These are phyloP conservation scores for Suillus decipiens DNA, from an alignment of 768 basidiomycete genomes.

Conservation along the genomic window DNA sequence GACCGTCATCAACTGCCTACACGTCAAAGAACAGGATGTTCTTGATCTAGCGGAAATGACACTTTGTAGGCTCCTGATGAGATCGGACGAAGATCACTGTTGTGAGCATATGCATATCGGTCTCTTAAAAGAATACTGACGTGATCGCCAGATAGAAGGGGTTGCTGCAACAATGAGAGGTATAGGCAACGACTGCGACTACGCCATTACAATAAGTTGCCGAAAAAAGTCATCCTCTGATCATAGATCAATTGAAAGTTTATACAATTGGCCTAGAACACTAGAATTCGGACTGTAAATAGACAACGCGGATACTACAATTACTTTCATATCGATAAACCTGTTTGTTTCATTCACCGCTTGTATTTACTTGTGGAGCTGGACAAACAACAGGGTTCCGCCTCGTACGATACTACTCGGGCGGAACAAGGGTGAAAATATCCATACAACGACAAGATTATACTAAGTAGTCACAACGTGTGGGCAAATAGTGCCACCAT, in stretches of 20 bases:
- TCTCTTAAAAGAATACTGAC: slow-evolving; percentile 5
- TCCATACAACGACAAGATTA: too few species aligned
- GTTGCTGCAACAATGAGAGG: slow-evolving; percentile 57
- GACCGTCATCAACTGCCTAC: slow-evolving; percentile 57
- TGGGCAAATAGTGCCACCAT: too few species aligned
- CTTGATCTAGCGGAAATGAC: slow-evolving; percentile 49
- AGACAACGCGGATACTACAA: not conserved
- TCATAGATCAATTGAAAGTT: not conserved
- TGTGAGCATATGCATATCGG: slow-evolving; percentile 41
- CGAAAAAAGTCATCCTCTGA: slow-evolving; percentile 24
- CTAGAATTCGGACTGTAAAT: slow-evolving; percentile 28
- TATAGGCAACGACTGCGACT: slow-evolving; percentile 54
- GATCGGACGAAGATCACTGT: slow-evolving; percentile 49
- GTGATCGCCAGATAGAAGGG: slow-evolving; percentile 38
- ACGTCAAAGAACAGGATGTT: slow-evolving; percentile 56
- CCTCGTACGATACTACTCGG: too few species aligned
- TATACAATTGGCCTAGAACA: slow-evolving; percentile 5
- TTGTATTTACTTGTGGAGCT: too few species aligned
- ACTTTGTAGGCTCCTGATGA: slow-evolving; percentile 47
- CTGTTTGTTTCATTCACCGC: too few species aligned
- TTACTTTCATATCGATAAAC: too few species aligned
- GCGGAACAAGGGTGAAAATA: too few species aligned
- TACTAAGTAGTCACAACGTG: too few species aligned
- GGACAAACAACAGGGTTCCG: too few species aligned
- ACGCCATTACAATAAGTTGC: slow-evolving; percentile 29